phyloP scores from a whole-genome alignment of 129 eudicot genomes.

The Flaveria trinervia region DNA sequence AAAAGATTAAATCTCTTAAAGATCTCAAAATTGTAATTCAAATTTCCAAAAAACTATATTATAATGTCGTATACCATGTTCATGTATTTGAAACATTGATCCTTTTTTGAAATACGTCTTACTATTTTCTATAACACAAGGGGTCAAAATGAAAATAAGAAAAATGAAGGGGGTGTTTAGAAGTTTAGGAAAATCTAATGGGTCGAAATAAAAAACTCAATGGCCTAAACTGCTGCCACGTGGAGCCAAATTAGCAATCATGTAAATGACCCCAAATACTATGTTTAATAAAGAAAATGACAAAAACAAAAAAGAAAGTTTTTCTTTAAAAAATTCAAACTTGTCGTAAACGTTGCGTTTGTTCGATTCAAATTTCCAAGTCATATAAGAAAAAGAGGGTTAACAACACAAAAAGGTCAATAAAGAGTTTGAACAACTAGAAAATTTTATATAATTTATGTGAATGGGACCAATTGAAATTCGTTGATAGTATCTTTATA shows the following conservation, averaged over 20 bases:
- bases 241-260: conserved; percentile 50
- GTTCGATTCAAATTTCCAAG: conserved; percentile 26
- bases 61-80: not conserved
- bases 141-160: conserved; percentile 7
- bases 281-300: conserved; percentile 25
- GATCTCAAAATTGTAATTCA: not conserved
- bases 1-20: not conserved
- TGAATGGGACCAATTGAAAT: conserved; percentile 1
- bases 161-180: conserved; percentile 19
- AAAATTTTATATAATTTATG: not conserved
- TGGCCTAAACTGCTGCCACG: conserved; percentile 54
- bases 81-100: not conserved
- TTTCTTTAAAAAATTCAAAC: not conserved
- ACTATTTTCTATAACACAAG: not conserved
- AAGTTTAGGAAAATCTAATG: conserved; percentile 19
- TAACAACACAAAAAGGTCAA: not conserved
- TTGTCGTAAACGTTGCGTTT: conserved; percentile 53
- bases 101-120: not conserved
- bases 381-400: conserved; percentile 24
- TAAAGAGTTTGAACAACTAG: not conserved
- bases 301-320: conserved; percentile 3
- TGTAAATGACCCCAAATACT: conserved; percentile 37
- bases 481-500: not conserved
- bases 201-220: conserved; percentile 23
- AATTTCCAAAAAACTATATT: not conserved